phyloP scores from a whole-genome alignment of 371 early-diverging fungal genomes.

The Massospora cicadina region DNA sequence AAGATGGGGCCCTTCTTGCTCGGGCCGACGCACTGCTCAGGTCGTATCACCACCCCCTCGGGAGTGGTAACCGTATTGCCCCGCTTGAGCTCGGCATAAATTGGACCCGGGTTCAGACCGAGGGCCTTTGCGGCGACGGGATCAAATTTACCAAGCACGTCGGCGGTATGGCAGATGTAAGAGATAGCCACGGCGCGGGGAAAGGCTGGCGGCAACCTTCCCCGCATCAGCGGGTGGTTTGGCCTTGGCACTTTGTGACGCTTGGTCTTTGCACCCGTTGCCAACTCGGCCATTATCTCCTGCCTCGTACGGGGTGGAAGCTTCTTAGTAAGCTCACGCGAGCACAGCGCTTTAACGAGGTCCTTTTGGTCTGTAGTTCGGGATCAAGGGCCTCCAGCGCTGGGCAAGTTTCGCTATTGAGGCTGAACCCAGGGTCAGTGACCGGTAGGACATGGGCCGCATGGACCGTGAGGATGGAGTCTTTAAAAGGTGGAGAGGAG shows the following conservation, averaged over 20 bases:
- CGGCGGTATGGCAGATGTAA: conserved; percentile 62
- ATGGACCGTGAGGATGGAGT: not conserved
- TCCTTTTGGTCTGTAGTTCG: conserved; percentile 4
- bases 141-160: conserved; percentile 68
- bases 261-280: not conserved
- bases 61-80: conserved; percentile 46
- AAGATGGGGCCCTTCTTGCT: conserved; percentile 39
- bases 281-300: not conserved
- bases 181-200: conserved; percentile 29
- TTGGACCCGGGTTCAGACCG: conserved; percentile 54
- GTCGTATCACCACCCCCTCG: conserved; percentile 52
- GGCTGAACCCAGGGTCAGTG: not conserved
- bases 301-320: not conserved
- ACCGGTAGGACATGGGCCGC: not conserved
- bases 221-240: not conserved
- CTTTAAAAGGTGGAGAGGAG: not conserved
- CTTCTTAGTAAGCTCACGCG: not conserved
- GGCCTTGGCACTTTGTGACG: not conserved
- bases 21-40: conserved; percentile 47
- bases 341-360: not conserved
- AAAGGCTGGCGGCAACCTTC: conserved; percentile 21
- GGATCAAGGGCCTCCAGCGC: not conserved
- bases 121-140: conserved; percentile 45
- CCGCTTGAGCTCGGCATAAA: conserved; percentile 36
- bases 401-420: not conserved